A percentile compares a stretch with the other conserved stretches of the same genome.
phyloP scores from a whole-genome alignment of 2,329 filamentous ascomycete species.

The Aspergillus amoenus region DNA sequence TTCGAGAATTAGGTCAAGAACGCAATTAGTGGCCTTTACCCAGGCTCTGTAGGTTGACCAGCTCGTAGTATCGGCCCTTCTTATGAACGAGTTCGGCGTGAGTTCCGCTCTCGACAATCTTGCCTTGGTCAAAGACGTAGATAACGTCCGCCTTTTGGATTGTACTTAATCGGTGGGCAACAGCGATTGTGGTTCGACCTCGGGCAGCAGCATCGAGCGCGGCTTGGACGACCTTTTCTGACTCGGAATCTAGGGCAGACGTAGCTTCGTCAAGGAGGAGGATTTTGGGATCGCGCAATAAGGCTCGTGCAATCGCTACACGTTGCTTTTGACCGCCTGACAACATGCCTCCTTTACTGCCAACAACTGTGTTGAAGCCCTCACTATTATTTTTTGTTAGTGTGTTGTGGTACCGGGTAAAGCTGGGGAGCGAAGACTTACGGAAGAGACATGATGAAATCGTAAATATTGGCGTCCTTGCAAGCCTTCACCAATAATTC shows the following conservation, averaged over 20 bases:
- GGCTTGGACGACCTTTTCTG: constrained; percentile 59
- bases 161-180: constrained; percentile 86
- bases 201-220: constrained; percentile 79
- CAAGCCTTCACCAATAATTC: constrained; percentile 74
- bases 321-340: constrained; percentile 94
- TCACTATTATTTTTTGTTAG: constrained; percentile 49
- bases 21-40: constrained; percentile 51
- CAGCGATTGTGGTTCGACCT: constrained; percentile 86
- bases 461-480: constrained; percentile 87
- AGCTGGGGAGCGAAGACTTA: constrained; percentile 36
- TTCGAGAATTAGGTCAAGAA: background rate
- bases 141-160: constrained; percentile 95
- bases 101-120: constrained; percentile 79
- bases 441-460: constrained; percentile 82
- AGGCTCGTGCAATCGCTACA: constrained; percentile 85
- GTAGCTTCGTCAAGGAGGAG: constrained; percentile 78
- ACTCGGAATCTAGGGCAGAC: constrained; percentile 51
- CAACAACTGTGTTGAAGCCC: constrained; percentile 81
- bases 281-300: constrained; percentile 88
- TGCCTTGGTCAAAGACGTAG: constrained; percentile 91
- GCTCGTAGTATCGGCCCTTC: constrained; percentile 72
- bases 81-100: constrained; percentile 70
- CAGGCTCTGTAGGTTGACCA: constrained; percentile 78
- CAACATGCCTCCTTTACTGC: constrained; percentile 79
- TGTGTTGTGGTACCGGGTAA: background rate